Base-by-base conservation (phyloP, 164 flowering plant genomes). In the Cinnamomum chago region DNA sequence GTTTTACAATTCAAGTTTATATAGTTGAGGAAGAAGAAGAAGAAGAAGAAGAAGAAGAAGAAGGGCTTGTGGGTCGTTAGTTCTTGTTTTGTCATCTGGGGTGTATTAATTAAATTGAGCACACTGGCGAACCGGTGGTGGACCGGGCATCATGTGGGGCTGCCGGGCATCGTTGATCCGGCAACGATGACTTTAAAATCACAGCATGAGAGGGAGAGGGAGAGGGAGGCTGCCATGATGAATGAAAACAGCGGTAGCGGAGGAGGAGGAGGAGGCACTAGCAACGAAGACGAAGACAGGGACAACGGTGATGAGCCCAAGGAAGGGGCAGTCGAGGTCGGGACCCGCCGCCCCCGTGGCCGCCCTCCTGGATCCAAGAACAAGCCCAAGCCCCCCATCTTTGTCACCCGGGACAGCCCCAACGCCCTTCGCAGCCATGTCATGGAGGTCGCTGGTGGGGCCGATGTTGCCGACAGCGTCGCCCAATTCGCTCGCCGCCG, bases 371-470 rank as follows among this genome's bases (percentile, higher is more conserved):
- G 93, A 17, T 86, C 93, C 6, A 89, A 88, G 70, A 89, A 89
- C 88, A 88, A 85, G 71, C 89, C 92, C 2, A 91, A 88, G 72
- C 92, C 97, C 0, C 97, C 95, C 2, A 87, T 92, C 25, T 85
- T 90, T 58, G 87, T 92, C 33, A 90, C 93, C 24, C 66, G 92
- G 13, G 95, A 92, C 73, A 90, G 92, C 88, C 94, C 97, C 5
- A 89, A 90, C 82, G 84, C 92, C 3, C 89, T 92, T 35, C 84
- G 89, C 1, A 90, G 94, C 81, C 92, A 90, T 27, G 90, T 90
- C 52, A 86, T 92, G 91, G 97, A 92, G 80, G 80, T 92, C 0
- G 83, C 88, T 0, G 75, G 84, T 3, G 95, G 95, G 12, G 77
- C 87, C 12, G 93, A 92, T 68, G 85, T 92, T 3, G 94, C 89